Evolutionary conservation across 1,284 basidiomycete genomes (phyloP).

Genomic region (Cutaneotrichosporon sp.): DNA sequence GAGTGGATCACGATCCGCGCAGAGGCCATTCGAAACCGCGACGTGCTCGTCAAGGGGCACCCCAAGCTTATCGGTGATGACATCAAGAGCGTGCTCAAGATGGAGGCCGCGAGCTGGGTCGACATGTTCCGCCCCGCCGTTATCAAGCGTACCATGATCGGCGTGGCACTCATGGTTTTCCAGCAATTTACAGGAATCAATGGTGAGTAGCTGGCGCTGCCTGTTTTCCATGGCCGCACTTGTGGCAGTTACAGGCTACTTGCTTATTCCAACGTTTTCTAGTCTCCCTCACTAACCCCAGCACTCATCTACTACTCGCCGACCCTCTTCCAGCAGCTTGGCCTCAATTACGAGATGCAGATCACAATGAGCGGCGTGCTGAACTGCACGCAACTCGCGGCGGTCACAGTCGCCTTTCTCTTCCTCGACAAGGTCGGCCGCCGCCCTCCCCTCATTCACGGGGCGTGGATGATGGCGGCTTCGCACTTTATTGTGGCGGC

Average conservation of each 20-base stretch:
- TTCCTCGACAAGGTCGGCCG: conserved; percentile 51
- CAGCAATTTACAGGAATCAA: conserved; percentile 41
- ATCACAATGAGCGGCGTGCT: conserved; percentile 45
- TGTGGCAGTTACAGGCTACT: too few species aligned
- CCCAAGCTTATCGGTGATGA: conserved; percentile 22
- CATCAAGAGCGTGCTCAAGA: conserved; percentile 24
- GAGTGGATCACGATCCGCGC: conserved; percentile 48
- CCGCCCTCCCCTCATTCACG: conserved; percentile 35
- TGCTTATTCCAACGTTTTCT: not conserved
- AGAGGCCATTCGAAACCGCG: conserved; percentile 34
- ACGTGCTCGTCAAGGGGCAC: conserved; percentile 23
- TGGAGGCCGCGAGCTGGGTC: conserved; percentile 28
- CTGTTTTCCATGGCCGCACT: too few species aligned
- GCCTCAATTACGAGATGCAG: conserved; percentile 37
- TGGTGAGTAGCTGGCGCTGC: conserved; percentile 6
- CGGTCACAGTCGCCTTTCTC: conserved; percentile 40
- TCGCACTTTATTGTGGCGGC: conserved; percentile 34
- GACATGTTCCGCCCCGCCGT: conserved; percentile 32
- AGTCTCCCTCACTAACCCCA: too few species aligned
- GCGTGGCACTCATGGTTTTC: conserved; percentile 34
- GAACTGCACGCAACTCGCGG: conserved; percentile 47
- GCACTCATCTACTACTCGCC: conserved; percentile 39
- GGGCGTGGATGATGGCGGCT: conserved; percentile 22
- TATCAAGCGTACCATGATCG: conserved; percentile 29
- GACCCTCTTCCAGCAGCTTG: conserved; percentile 45